Evolutionary conservation across 306 rosid genomes (phyloP), one percentile per base, ranked within the genome.

Genomic region (Vicia faba): DNA sequence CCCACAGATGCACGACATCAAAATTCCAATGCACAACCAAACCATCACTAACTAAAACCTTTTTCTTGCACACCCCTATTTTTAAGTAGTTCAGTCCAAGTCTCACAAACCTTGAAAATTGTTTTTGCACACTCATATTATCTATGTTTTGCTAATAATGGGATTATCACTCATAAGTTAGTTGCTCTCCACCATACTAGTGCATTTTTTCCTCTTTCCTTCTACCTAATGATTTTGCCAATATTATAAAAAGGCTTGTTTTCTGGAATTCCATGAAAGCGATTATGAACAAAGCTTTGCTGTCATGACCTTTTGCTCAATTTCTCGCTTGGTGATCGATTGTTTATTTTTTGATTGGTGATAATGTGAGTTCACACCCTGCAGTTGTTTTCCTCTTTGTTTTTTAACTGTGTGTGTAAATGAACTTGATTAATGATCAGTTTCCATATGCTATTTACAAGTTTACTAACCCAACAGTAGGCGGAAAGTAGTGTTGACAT

Each of bases 201-300:
- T 38, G 26, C 6, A 2, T 0, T 11, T 59, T 64, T 35, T 40
- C 44, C 31, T 25, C 38, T 41, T 29, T 63, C 69, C 31, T 57
- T 57, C 44, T 40, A 58, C 67, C 15, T 39, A 36, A 66, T 66
- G 69, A 64, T 70, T 56, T 57, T 58, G 28, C 74, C 28, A 49
- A 59, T 50, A 54, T 39, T n/a, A n/a, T n/a, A n/a, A n/a, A 45
- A 26, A 31, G 61, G 55, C 35, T 40, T 72, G 36, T 71, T 78
- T 66, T 65, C 53, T 29, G 61, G 74, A 41, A 66, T 26, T 66
- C 35, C 61, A 33, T 40, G n/a, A 71, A 70, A 51, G 39, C 35
- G 7, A 69, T 58, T 75, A 35, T 44, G 20, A 35, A 57, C 48
- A 51, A 41, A 70, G 59, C 64, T 18, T 48, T 72, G 33, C 38